Evolutionary conservation across 768 basidiomycete genomes (phyloP).

Genomic region (Sistotremastrum suecicum): DNA sequence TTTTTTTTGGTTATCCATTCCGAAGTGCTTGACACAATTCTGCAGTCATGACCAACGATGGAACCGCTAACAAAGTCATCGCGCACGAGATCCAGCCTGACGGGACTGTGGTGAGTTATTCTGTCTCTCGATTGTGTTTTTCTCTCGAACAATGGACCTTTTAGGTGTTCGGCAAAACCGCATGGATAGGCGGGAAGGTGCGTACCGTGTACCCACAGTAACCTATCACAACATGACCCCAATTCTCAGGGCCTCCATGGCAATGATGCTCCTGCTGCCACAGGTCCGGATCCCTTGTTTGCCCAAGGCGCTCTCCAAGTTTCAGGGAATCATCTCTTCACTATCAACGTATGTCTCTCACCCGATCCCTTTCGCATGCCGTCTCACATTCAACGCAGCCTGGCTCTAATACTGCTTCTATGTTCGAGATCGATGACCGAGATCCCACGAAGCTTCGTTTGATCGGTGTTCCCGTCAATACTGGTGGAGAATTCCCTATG

Average conservation of each 20-base stretch:
- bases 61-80: constrained; percentile 29
- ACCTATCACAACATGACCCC: no score
- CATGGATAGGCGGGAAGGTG: constrained; percentile 16
- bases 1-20: no score
- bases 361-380: neutral
- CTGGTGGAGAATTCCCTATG: constrained; percentile 37
- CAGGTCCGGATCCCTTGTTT: constrained; percentile 27
- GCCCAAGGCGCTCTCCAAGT: constrained; percentile 28
- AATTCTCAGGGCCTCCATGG: constrained; percentile 20
- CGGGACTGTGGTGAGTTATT: constrained; percentile 24
- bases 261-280: constrained; percentile 7
- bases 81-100: constrained; percentile 27
- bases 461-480: constrained; percentile 29
- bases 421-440: constrained; percentile 27
- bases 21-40: neutral
- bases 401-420: constrained; percentile 29
- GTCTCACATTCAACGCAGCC: constrained; percentile 16
- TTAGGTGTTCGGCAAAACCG: constrained; percentile 18
- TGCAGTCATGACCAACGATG: constrained; percentile 38
- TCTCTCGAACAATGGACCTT: neutral
- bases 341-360: constrained; percentile 20
- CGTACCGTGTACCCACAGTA: neutral
- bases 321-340: constrained; percentile 20
- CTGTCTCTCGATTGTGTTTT: neutral
- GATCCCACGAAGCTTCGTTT: constrained; percentile 26